phyloP scores from a whole-genome alignment of 1,139 yeast genomes.

The Yamadazyma kanchanaburiensis region DNA sequence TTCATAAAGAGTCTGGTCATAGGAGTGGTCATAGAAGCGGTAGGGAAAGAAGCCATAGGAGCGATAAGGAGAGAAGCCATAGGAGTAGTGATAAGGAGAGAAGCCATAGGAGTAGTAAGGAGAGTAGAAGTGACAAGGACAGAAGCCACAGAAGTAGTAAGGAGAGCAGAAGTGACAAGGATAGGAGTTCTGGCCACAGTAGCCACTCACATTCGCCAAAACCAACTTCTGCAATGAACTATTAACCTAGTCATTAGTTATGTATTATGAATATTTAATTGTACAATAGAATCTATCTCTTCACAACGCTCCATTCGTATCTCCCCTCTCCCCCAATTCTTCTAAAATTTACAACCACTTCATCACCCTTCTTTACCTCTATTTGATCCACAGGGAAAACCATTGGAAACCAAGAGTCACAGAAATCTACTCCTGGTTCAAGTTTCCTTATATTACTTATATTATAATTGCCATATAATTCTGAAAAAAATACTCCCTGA shows the following conservation, averaged over 20 bases:
- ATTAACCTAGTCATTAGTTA: conserved; percentile 6
- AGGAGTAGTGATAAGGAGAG: too few species aligned
- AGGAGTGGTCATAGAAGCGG: conserved; percentile 13
- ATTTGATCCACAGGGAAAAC: conserved; percentile 66
- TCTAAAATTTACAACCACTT: conserved; percentile 7
- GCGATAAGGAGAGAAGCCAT: too few species aligned
- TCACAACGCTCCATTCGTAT: conserved; percentile 71
- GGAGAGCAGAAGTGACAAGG: conserved; percentile 30
- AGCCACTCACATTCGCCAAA: not conserved
- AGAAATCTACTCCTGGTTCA: conserved; percentile 18
- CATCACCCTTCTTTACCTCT: conserved; percentile 37
- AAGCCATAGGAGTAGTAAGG: too few species aligned
- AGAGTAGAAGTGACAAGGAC: conserved; percentile 5
- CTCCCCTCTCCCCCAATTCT: conserved; percentile 43
- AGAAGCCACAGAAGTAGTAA: conserved; percentile 6
- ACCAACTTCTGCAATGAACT: not conserved
- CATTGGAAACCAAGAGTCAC: conserved; percentile 63
- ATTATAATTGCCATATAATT: conserved; percentile 44
- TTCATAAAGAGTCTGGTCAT: too few species aligned
- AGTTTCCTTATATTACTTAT: conserved; percentile 21
- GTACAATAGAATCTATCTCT: too few species aligned
- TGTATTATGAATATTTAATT: conserved; percentile 17
- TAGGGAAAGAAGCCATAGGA: conserved; percentile 1
- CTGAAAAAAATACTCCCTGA: conserved; percentile 71
- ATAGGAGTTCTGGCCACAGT: not conserved